A percentile compares a stretch with the other conserved stretches of the same genome.
phyloP scores from a whole-genome alignment of 2,329 filamentous ascomycete species.

The Cladosporium halotolerans region DNA sequence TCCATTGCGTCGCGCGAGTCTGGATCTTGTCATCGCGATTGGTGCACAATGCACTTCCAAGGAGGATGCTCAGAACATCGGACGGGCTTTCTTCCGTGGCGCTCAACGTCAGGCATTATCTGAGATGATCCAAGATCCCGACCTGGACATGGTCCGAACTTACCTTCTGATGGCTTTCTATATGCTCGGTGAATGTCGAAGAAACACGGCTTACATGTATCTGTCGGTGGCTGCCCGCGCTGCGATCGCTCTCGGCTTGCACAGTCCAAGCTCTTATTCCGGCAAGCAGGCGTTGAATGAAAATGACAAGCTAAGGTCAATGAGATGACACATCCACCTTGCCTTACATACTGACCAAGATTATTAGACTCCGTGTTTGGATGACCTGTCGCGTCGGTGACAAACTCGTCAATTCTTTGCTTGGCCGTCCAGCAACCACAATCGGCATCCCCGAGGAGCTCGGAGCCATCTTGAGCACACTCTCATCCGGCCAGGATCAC shows the following conservation, averaged over 20 bases:
- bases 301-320: conserved; percentile 14
- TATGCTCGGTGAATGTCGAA: conserved; percentile 52
- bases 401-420: conserved; percentile 12
- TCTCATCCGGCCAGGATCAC: background rate
- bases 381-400: conserved; percentile 9
- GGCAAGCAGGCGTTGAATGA: conserved; percentile 14
- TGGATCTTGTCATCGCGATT: conserved; percentile 45
- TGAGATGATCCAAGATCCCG: conserved; percentile 49
- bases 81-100: conserved; percentile 42
- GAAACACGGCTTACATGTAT: conserved; percentile 59
- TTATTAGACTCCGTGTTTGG: background rate
- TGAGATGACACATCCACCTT: conserved; percentile 15
- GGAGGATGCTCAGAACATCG: conserved; percentile 14
- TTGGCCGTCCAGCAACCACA: conserved; percentile 20
- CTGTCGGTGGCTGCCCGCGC: conserved; percentile 54
- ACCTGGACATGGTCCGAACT: conserved; percentile 45
- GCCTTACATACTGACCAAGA: conserved; percentile 13
- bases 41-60: conserved; percentile 43
- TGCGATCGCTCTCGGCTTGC: conserved; percentile 52
- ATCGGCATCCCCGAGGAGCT: conserved; percentile 16
- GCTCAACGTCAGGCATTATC: conserved; percentile 46
- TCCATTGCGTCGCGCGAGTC: conserved; percentile 5
- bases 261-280: conserved; percentile 27
- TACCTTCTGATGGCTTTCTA: conserved; percentile 56
- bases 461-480: background rate